These are phyloP conservation scores for Linnemannia schmuckeri DNA, from an alignment of 192 early-diverging fungal genomes.

Conservation along the genomic window DNA sequence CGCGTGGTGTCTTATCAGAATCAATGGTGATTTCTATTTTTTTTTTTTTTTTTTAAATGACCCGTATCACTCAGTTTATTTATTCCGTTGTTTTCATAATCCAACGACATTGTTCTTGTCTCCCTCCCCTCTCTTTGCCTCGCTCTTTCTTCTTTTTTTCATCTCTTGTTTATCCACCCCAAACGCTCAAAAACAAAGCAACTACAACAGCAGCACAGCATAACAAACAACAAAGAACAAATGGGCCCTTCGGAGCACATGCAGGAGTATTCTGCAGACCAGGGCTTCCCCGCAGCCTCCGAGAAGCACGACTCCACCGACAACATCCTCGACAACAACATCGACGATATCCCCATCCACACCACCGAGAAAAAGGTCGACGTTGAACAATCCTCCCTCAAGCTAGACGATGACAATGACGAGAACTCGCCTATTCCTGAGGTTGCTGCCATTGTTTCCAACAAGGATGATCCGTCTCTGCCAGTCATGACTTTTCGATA, in stretches of 20 bases:
- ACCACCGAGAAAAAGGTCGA: slow-evolving; percentile 32
- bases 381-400: slow-evolving; percentile 33
- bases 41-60: no score
- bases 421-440: slow-evolving; percentile 56
- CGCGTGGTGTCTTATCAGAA: no score
- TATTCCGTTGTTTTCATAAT: no score
- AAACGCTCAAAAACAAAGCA: neutral
- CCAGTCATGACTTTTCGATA: slow-evolving; percentile 64
- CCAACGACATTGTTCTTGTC: neutral
- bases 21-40: no score
- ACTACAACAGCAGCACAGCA: neutral
- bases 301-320: neutral
- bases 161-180: neutral
- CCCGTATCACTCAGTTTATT: no score
- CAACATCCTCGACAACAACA: neutral
- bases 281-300: slow-evolving; percentile 5
- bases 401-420: slow-evolving; percentile 17
- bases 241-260: slow-evolving; percentile 21
- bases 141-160: neutral
- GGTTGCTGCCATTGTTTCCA: slow-evolving; percentile 53
- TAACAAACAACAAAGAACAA: neutral
- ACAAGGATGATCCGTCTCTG: slow-evolving; percentile 58
- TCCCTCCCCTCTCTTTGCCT: slow-evolving; percentile 1
- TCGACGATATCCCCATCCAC: neutral
- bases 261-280: slow-evolving; percentile 27